Conservation (phyloP, 1,139 yeast genomes). For the Casaregolazyma suthepensis region DNA sequence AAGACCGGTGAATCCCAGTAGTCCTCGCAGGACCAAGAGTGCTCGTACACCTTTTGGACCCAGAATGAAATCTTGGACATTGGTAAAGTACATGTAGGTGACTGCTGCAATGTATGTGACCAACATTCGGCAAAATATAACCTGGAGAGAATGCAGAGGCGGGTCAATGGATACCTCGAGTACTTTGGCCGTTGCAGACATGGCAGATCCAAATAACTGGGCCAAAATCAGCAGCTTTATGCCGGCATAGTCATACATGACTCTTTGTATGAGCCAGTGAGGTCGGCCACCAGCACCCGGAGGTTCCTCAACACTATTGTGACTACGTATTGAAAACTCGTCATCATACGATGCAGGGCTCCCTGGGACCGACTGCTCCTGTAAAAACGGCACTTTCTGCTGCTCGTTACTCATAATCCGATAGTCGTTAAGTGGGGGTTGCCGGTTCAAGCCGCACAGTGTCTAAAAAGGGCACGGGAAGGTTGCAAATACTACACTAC, state of each 20-base stretch:
- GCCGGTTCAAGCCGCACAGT: background rate
- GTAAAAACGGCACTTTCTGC: background rate
- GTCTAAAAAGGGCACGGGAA: background rate
- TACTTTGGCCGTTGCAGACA: slow-evolving; percentile 70
- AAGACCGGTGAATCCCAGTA: slow-evolving; percentile 73
- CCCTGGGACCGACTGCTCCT: background rate
- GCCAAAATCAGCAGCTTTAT: slow-evolving; percentile 23
- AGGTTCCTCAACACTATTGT: background rate
- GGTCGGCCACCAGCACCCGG: background rate
- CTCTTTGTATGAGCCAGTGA: background rate
- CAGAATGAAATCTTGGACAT: slow-evolving; percentile 56
- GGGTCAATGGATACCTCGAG: slow-evolving; percentile 57
- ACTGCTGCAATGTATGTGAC: slow-evolving; percentile 59
- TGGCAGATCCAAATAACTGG: slow-evolving; percentile 67
- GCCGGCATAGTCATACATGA: slow-evolving; percentile 20
- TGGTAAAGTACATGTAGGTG: slow-evolving; percentile 42
- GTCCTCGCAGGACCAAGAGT: slow-evolving; percentile 58
- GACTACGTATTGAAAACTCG: background rate
- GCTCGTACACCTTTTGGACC: slow-evolving; percentile 60
- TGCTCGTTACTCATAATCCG: background rate
- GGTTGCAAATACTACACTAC: background rate
- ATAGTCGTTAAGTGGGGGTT: background rate
- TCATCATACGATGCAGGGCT: background rate
- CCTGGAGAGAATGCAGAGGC: slow-evolving; percentile 71
- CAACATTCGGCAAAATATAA: slow-evolving; percentile 67